These are phyloP conservation scores for Handroanthus guayacan DNA, from an alignment of 257 asterid species.

Conservation along the genomic window DNA sequence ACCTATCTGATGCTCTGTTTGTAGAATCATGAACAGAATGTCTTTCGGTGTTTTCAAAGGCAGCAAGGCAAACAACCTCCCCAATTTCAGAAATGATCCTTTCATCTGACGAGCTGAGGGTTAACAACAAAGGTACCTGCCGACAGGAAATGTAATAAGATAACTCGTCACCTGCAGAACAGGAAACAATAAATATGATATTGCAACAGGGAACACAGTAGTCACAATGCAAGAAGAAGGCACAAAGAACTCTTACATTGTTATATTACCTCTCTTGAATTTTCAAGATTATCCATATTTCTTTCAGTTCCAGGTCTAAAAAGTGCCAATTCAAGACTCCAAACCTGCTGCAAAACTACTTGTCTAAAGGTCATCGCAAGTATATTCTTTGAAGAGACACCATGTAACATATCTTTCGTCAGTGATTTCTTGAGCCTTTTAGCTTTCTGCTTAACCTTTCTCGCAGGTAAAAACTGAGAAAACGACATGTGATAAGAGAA, in stretches of 20 bases:
- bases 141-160: constrained; percentile 83
- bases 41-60: constrained; percentile 66
- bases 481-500: not conserved
- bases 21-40: constrained; percentile 41
- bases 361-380: constrained; percentile 94
- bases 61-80: constrained; percentile 79
- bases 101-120: constrained; percentile 69
- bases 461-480: constrained; percentile 82
- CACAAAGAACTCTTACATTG: constrained; percentile 12
- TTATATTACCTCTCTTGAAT: constrained; percentile 74
- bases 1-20: constrained; percentile 43
- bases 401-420: constrained; percentile 55
- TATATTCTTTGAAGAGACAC: constrained; percentile 62
- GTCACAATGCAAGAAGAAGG: constrained; percentile 23
- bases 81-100: constrained; percentile 66
- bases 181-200: constrained; percentile 61
- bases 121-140: constrained; percentile 86
- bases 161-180: constrained; percentile 89
- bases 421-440: constrained; percentile 60
- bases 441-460: constrained; percentile 83
- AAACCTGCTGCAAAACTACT: constrained; percentile 73
- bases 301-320: constrained; percentile 77
- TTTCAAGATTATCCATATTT: constrained; percentile 73
- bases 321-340: constrained; percentile 73
- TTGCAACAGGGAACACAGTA: constrained; percentile 41